phyloP scores from a whole-genome alignment of 148 eudicot species.

The Camellia japonica region DNA sequence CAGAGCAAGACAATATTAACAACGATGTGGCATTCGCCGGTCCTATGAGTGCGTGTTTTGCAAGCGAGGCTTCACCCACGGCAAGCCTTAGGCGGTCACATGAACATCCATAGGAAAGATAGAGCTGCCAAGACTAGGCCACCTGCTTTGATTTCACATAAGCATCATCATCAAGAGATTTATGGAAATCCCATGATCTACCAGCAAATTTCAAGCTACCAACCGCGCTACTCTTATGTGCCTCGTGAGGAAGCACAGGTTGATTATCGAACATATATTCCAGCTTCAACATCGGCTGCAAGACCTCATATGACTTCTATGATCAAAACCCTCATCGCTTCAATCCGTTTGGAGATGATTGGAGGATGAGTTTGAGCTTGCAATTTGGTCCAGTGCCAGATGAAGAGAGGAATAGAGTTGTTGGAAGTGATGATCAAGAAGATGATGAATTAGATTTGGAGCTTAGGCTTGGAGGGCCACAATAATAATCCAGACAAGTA shows the following conservation, averaged over 20 bases:
- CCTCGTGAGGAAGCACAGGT: constrained; percentile 16
- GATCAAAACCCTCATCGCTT: background rate
- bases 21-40: constrained; percentile 8
- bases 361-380: constrained; percentile 23
- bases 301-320: background rate
- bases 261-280: constrained; percentile 9
- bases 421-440: constrained; percentile 4
- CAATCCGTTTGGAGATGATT: constrained; percentile 9
- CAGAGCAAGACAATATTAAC: constrained; percentile 1
- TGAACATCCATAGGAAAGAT: constrained; percentile 67
- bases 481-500: constrained; percentile 28
- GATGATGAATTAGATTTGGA: constrained; percentile 58
- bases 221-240: constrained; percentile 5
- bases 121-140: constrained; percentile 28
- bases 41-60: constrained; percentile 60
- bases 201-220: constrained; percentile 17
- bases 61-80: constrained; percentile 57
- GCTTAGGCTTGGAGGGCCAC: constrained; percentile 54
- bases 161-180: constrained; percentile 21
- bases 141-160: constrained; percentile 11
- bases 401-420: constrained; percentile 3
- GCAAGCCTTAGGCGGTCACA: constrained; percentile 72
- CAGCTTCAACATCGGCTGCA: constrained; percentile 19
- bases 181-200: background rate
- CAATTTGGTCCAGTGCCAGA: constrained; percentile 22